phyloP scores from a whole-genome alignment of 352 stramenopile species.

The Pseudoperonospora humuli region DNA sequence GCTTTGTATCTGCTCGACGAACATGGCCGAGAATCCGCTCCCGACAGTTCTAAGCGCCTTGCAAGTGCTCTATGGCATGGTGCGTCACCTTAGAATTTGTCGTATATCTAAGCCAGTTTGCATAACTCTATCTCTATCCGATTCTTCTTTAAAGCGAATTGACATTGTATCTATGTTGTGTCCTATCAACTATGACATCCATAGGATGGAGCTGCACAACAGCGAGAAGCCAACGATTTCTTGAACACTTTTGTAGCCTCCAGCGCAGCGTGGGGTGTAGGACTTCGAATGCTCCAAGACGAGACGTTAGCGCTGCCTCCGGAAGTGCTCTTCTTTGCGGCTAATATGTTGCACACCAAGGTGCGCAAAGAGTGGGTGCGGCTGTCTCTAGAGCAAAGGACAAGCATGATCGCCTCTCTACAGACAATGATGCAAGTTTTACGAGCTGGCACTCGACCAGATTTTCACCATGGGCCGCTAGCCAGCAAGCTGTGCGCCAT shows the following conservation, averaged over 20 bases:
- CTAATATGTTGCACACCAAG: conserved; percentile 71
- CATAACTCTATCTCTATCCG: background rate
- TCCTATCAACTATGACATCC: background rate
- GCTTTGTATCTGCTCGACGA: background rate
- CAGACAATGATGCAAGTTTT: conserved; percentile 30
- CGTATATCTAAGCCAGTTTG: no score
- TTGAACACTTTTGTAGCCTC: conserved; percentile 45
- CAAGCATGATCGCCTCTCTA: conserved; percentile 30
- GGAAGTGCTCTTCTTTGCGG: conserved; percentile 64
- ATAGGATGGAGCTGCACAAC: conserved; percentile 48
- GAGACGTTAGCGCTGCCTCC: conserved; percentile 32
- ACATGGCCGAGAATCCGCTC: conserved; percentile 27
- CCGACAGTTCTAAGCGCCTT: conserved; percentile 44
- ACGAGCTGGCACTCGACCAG: conserved; percentile 14
- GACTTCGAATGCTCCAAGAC: conserved; percentile 44
- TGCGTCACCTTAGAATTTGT: conserved; percentile 16
- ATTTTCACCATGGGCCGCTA: conserved; percentile 30
- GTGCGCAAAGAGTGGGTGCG: conserved; percentile 58
- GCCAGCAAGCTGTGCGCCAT: conserved; percentile 52
- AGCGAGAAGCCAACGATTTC: conserved; percentile 66
- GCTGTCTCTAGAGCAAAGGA: conserved; percentile 27
- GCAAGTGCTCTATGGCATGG: conserved; percentile 57
- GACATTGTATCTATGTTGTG: background rate
- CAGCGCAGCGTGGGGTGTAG: conserved; percentile 43
- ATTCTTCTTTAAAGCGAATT: background rate